Base-by-base conservation (phyloP, 169 alveolate species). In the Cystoisospora suis region DNA sequence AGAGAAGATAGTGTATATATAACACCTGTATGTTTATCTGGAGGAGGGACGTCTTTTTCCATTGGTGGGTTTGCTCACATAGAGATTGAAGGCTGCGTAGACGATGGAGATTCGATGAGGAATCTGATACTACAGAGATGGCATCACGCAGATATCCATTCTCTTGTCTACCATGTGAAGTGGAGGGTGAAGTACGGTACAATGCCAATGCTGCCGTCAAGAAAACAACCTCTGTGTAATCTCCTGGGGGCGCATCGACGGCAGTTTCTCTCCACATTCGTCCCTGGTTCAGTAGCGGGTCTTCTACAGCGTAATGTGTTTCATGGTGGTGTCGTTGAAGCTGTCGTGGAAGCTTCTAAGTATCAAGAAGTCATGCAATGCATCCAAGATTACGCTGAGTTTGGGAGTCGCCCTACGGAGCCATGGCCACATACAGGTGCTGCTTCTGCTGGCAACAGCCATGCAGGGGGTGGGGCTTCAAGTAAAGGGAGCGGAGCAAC, bases 201-300 rank as follows among this genome's bases (percentile, higher is more conserved):
- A 0, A 79, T 90, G 93, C 93, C 93, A 32, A 90, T 90, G 93
- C 86, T 90, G 47, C 93, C 93, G 12, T 61, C 90, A 7, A 58
- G 93, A 6, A 90, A 90, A 40, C 93, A 90, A 72, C 93, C 93
- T 15, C 90, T 90, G 53, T 79, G 93, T 61, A 77, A 59, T 4
- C 49, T 90, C 70, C 79, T 90, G 65, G 88, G 88, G 59, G 89
- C 59, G 4, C 32, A 49, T 65, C 85, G 93, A 5, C 3, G 44
- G 70, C 88, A 81, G 88, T 32, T 40, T 77, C 15, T 12, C 36
- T 6, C 9, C 70, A 6, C 72, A 1, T 44, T 32, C 5, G 75
- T n/a, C 15, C n/a, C 88, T 36, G 32, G 59, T 5, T 77, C 32
- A 9, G 75, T 81, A 15, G 72, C 49, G 38, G 83, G 83, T 0